A percentile compares a stretch with the other conserved stretches of the same genome.
Conservation (phyloP, 2,329 filamentous ascomycete species). For the Apiospora rasikravindrae region DNA sequence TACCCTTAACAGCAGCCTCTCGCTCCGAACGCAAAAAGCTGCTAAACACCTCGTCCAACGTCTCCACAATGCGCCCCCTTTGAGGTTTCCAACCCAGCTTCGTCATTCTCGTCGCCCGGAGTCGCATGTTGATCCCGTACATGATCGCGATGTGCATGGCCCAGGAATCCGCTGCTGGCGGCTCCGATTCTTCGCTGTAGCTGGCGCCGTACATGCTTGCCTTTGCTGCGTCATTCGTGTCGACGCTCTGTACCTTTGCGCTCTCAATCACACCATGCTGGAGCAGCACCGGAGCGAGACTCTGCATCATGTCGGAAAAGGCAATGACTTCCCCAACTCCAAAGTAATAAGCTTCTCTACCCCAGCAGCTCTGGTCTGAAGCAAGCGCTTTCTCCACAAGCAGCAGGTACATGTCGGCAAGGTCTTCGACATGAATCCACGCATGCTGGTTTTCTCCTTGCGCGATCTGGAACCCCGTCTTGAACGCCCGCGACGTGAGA, state of each 20-base stretch:
- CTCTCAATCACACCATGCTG: constrained; percentile 25
- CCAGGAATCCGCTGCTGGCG: constrained; percentile 29
- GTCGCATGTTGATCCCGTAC: constrained; percentile 29
- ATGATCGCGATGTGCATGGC: constrained; percentile 28
- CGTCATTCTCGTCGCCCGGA: constrained; percentile 25
- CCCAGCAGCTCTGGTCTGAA: constrained; percentile 7
- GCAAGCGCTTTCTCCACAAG: constrained; percentile 27
- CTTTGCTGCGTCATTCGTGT: constrained; percentile 24
- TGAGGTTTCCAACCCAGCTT: constrained; percentile 27
- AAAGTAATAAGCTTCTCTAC: constrained; percentile 30
- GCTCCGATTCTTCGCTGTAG: constrained; percentile 26
- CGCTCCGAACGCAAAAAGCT: neutral
- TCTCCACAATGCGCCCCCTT: constrained; percentile 19
- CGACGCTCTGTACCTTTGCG: constrained; percentile 24
- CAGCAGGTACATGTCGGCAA: constrained; percentile 28
- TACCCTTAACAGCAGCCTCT: neutral
- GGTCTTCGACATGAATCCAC: constrained; percentile 27
- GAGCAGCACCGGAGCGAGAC: constrained; percentile 23
- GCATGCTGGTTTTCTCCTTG: constrained; percentile 26
- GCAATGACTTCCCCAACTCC: constrained; percentile 21
- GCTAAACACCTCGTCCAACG: constrained; percentile 15
- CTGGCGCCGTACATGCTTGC: constrained; percentile 24
- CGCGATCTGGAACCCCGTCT: constrained; percentile 27
- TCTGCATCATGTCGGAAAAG: constrained; percentile 24
- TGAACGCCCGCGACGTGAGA: constrained; percentile 27